Evolutionary conservation across 2,329 filamentous ascomycete species (phyloP), one percentile per base, ranked within the genome.

Genomic region (Aquanectria penicillioides): DNA sequence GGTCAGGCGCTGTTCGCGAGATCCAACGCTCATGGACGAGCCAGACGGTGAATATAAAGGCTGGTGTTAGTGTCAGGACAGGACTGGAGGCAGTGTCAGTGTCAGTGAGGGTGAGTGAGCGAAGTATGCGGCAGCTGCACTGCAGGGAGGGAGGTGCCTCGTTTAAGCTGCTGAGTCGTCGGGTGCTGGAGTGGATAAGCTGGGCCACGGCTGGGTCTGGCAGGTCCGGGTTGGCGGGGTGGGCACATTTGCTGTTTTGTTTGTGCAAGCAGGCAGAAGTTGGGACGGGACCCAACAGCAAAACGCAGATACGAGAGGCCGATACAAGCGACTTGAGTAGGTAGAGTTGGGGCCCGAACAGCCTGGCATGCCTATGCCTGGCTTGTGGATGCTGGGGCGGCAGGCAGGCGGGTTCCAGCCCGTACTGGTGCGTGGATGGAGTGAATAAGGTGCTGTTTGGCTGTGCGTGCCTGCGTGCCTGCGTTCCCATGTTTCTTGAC

Each of bases 11-110:
- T 56, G 38, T 41, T 51, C 54, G 56, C 48, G 31, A 28, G 52
- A 38, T 28, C 46, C 53, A 53, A 62, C 53, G 57, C 59, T 41
- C 65, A 61, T 66, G 57, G 60, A 62, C 26, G 34, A 53, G 48
- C 52, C 28, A 38, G 33, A 50, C 20, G 9, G 33, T 51, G 52
- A 37, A 26, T 26, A 33, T 33, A n/a, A n/a, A 34, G 47, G 47
- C 36, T 26, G 53, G 36, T 40, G 20, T 37, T 9, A 46, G 34
- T 40, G 38, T n/a, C n/a, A n/a, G n/a, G n/a, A n/a, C n/a, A n/a
- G n/a, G n/a, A n/a, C n/a, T n/a, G n/a, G n/a, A n/a, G n/a, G 36
- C 25, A 26, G 38, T 18, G 38, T 47, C 20, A 36, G 12, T 17
- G 38, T 44, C 48, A 34, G 57, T 61, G 63, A 47, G 47, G 38